Conservation (phyloP, 768 basidiomycete species). For the Psilocybe subaeruginosa region DNA sequence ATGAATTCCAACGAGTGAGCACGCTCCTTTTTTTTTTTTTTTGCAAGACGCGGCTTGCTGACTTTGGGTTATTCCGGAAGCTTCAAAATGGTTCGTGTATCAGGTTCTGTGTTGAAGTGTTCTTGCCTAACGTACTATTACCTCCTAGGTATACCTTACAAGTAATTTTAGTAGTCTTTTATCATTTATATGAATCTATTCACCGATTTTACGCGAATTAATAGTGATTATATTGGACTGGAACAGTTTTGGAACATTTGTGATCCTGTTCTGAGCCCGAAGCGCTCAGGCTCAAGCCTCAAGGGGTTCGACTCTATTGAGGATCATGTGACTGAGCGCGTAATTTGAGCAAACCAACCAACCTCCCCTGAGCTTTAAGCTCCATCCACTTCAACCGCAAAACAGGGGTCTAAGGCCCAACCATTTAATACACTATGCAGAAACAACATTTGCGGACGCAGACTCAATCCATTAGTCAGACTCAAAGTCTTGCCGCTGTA, state of each 20-base stretch:
- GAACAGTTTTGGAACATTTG: no score
- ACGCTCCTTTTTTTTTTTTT: not conserved
- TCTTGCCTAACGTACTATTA: not conserved
- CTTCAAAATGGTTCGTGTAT: constrained; percentile 41
- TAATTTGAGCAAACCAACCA: no score
- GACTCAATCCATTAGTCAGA: constrained; percentile 50
- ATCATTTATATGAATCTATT: no score
- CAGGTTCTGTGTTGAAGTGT: not conserved
- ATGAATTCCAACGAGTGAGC: constrained; percentile 90
- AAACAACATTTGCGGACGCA: constrained; percentile 36
- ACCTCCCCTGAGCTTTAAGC: no score
- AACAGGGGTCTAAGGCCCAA: not conserved
- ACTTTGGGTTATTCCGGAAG: constrained; percentile 19
- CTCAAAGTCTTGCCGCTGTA: constrained; percentile 70
- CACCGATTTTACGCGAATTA: no score
- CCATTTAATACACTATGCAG: constrained; percentile 27
- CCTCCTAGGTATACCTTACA: constrained; percentile 47
- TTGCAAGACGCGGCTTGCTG: not conserved
- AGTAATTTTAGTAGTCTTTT: constrained; percentile 21
- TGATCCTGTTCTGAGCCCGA: no score
- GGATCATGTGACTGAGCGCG: no score
- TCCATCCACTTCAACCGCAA: not conserved
- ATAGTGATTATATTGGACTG: no score
- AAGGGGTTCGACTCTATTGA: no score
- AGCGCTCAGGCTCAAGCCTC: no score